Evolutionary conservation across 345 rosid genomes (phyloP), one percentile per base, ranked within the genome.

Genomic region (Sonneratia caseolaris): DNA sequence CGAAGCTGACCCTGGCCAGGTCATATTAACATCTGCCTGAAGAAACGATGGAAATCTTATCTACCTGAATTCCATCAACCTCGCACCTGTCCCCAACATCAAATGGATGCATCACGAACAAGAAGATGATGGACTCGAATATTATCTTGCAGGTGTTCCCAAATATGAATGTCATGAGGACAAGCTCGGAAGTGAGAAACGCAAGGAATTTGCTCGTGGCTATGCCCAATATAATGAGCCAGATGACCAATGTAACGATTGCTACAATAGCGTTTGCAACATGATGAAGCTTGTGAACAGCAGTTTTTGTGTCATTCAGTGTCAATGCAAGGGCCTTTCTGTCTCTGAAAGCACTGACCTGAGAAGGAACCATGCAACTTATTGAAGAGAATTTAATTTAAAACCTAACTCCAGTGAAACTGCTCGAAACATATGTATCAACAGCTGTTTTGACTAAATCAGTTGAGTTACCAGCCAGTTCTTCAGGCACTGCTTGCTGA

Each of bases 21-120:
- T 27, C 32, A 27, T 27, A 27, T 27, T 42, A 42, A 9, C 10
- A 9, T 42, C 45, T 42, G 45, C 10, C 45, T 42, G 14, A 48
- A 11, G 55, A 10, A 15, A 3, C 55, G 0, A 15, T 4, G 45
- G 22, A 56, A n/a, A 49, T 18, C 24, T 13, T 24, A 18, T 11
- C 8, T 80, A 94, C 99, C 97, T 92, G 96, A 3, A 74, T 78
- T n/a, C 91, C 86, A 22, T 95, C 93, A 0, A 92, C 76, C 81
- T 92, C 97, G n/a, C 99, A 92, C 21, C 97, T 73, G 45, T 95
- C 99, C 1, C 99, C 99, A 1, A 95, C 97, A 70, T 95, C 99
- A 49, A 86, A 90, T 3, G 99, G 99, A n/a, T 92, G 99, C 57
- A 90, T 86, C 36, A 89, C 79, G 82, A 95, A 95, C 76, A 95